Evolutionary conservation across 2,329 filamentous ascomycete genomes (phyloP).

Genomic region (Sporothrix dimorphospora): DNA sequence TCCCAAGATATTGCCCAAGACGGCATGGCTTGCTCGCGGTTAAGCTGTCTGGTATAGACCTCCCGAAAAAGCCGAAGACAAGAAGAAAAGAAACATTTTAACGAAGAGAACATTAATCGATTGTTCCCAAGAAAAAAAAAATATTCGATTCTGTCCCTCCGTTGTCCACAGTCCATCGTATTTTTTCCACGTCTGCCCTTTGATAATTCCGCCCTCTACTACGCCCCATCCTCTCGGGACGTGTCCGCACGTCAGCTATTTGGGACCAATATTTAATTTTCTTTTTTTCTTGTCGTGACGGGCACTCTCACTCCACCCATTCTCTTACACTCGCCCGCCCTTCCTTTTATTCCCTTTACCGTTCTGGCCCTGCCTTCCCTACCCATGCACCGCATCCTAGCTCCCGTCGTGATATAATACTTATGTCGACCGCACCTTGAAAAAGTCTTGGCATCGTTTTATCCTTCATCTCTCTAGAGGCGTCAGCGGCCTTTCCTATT

Average conservation of each 20-base stretch:
- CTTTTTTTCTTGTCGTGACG: background rate
- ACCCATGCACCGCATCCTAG: background rate
- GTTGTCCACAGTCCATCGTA: background rate
- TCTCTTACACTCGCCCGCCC: background rate
- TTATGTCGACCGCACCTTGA: background rate
- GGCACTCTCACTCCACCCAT: background rate
- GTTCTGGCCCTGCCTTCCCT: background rate
- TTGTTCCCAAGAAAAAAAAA: background rate
- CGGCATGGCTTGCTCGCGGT: background rate
- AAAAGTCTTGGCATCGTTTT: conserved; percentile 3
- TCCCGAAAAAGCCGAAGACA: conserved; percentile 1
- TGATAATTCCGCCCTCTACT: conserved; percentile 5
- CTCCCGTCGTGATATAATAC: background rate
- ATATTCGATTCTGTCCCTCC: background rate
- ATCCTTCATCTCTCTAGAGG: background rate
- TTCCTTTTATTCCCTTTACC: background rate
- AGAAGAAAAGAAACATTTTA: background rate
- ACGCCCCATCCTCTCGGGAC: background rate
- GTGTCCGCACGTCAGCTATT: background rate
- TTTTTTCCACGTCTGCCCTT: background rate
- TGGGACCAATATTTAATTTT: background rate
- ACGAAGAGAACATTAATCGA: background rate
- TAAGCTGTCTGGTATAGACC: background rate
- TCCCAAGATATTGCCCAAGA: background rate
- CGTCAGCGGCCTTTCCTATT: background rate